Percentiles rank a stretch among this genome's conserved stretches.
Evolutionary conservation across 352 stramenopile species (phyloP).

Genomic region (Peronospora belbahrii): DNA sequence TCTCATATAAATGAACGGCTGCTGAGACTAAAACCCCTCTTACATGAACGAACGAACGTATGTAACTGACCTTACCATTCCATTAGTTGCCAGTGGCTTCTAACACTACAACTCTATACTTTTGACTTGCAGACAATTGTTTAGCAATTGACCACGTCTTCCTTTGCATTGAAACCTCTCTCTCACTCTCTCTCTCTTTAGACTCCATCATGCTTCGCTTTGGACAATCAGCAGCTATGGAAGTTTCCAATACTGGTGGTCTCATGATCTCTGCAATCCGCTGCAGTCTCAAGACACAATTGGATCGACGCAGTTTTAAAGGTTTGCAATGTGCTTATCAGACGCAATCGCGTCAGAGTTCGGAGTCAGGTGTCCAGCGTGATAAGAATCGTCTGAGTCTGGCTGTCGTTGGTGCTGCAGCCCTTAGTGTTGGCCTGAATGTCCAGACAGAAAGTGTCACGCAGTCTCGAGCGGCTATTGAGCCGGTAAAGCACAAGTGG

Average conservation of each 20-base stretch:
- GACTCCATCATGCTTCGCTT: constrained; percentile 32
- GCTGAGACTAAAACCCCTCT: neutral
- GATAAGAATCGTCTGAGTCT: constrained; percentile 28
- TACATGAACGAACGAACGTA: too few relatives aligned
- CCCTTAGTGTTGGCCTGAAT: constrained; percentile 36
- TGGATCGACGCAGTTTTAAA: constrained; percentile 11
- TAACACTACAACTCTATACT: neutral
- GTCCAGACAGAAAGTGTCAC: constrained; percentile 28
- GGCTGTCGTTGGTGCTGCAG: constrained; percentile 39
- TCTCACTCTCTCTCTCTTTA: too few relatives aligned
- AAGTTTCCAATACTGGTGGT: constrained; percentile 13
- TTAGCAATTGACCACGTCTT: neutral
- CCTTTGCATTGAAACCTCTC: too few relatives aligned
- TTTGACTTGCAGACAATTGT: neutral
- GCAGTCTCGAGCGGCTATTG: constrained; percentile 34
- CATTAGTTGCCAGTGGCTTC: neutral
- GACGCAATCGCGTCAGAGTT: constrained; percentile 22
- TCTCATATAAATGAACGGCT: constrained; percentile 6
- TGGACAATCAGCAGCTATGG: constrained; percentile 15
- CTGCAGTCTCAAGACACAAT: constrained; percentile 12
- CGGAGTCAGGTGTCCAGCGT: constrained; percentile 6
- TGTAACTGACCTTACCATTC: constrained; percentile 18
- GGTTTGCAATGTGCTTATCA: constrained; percentile 27
- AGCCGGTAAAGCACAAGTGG: constrained; percentile 30
- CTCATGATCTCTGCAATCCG: constrained; percentile 9